phyloP scores from a whole-genome alignment of 805 yeast species.

The Lachancea sp. region DNA sequence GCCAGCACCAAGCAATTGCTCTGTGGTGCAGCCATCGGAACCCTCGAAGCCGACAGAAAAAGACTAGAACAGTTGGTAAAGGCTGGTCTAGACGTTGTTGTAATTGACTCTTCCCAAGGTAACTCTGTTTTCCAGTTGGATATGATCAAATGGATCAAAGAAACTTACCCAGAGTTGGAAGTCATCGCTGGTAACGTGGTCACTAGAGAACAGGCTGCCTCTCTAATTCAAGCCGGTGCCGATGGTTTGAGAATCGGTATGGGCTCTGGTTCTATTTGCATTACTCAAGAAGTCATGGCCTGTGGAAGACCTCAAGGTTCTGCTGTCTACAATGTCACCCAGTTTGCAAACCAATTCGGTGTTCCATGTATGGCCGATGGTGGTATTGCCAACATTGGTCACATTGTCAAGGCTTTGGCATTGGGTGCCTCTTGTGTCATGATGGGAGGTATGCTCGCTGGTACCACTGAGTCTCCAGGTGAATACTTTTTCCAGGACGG shows the following conservation, averaged over 20 bases:
- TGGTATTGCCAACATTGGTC: conserved; percentile 98
- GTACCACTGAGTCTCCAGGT: conserved; percentile 98
- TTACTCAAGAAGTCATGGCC: conserved; percentile 99
- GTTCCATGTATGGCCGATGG: conserved; percentile 99
- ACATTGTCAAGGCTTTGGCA: conserved; percentile 92
- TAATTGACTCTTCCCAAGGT: conserved; percentile 95
- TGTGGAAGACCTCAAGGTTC: conserved; percentile 99
- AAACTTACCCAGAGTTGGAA: conserved; percentile 69
- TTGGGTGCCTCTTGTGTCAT: conserved; percentile 95
- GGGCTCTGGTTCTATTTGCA: conserved; percentile 99
- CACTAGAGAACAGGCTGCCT: conserved; percentile 98
- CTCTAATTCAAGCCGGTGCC: conserved; percentile 89
- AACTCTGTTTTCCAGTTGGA: conserved; percentile 91
- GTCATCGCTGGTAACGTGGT: conserved; percentile 98
- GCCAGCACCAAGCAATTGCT: conserved; percentile 88
- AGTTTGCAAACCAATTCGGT: conserved; percentile 92
- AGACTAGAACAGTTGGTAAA: conserved; percentile 80
- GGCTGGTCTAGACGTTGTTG: conserved; percentile 96
- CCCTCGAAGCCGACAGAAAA: conserved; percentile 79
- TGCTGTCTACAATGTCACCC: conserved; percentile 90
- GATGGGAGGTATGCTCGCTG: conserved; percentile 99
- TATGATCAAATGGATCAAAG: conserved; percentile 88
- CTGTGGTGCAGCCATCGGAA: conserved; percentile 99
- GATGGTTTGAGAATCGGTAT: conserved; percentile 98
- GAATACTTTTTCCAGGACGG: conserved; percentile 97